Percentiles rank a stretch among this genome's conserved stretches.
These are phyloP conservation scores for Calonectria leucothoes DNA, from an alignment of 2,329 filamentous ascomycete species.

Conservation along the genomic window DNA sequence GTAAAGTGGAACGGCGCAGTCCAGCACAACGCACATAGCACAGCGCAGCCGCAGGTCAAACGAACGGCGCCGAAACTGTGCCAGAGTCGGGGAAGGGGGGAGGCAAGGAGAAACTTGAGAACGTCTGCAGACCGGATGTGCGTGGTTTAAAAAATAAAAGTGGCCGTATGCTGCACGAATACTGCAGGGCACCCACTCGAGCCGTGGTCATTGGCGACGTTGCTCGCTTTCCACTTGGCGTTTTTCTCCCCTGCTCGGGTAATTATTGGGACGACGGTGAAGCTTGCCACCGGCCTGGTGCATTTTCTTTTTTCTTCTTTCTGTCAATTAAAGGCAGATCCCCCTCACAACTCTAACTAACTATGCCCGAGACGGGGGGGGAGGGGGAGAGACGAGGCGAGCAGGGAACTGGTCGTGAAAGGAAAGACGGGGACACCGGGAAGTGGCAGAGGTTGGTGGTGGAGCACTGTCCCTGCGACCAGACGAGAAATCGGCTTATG, in stretches of 20 bases:
- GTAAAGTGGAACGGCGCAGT: slow-evolving; percentile 16
- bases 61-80: background rate
- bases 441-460: slow-evolving; percentile 19
- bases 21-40: slow-evolving; percentile 14
- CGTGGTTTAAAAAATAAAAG: slow-evolving; percentile 28
- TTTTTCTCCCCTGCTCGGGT: slow-evolving; percentile 6
- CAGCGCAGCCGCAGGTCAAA: slow-evolving; percentile 8
- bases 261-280: slow-evolving; percentile 3
- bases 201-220: background rate
- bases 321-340: background rate
- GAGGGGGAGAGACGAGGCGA: background rate
- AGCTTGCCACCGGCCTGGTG: background rate
- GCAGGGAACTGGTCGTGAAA: background rate
- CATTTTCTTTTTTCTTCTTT: background rate
- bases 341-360: slow-evolving; percentile 5
- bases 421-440: background rate
- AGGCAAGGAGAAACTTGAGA: slow-evolving; percentile 16
- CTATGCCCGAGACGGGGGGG: slow-evolving; percentile 6
- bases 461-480: slow-evolving; percentile 4
- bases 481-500: slow-evolving; percentile 26
- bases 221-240: background rate
- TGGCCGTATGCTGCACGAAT: slow-evolving; percentile 28
- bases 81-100: background rate
- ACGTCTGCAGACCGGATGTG: slow-evolving; percentile 27
- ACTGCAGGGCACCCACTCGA: slow-evolving; percentile 20